Percentiles rank a stretch among this genome's conserved stretches.
Evolutionary conservation across 768 basidiomycete species (phyloP).

Genomic region (Podaxis sp.): DNA sequence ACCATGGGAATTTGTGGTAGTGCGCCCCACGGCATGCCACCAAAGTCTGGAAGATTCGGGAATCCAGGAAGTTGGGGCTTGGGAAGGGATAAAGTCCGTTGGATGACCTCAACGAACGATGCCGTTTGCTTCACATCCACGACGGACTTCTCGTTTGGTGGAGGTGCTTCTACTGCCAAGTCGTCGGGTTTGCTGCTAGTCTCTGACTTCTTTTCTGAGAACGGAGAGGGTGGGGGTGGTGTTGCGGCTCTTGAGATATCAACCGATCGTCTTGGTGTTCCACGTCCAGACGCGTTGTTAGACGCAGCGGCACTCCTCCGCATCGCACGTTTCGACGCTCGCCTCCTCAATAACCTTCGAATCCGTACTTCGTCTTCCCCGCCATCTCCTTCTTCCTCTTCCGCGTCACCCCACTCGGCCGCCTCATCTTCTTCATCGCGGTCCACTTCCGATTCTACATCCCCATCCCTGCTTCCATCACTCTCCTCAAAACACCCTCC

Average conservation of each 20-base stretch:
- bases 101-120: conserved; percentile 66
- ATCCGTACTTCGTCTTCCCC: conserved; percentile 25
- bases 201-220: not conserved
- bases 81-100: conserved; percentile 63
- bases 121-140: conserved; percentile 45
- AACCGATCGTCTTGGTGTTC: conserved; percentile 24
- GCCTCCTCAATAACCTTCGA: conserved; percentile 26
- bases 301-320: conserved; percentile 23
- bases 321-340: conserved; percentile 29
- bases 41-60: conserved; percentile 51
- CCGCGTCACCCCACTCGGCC: conserved; percentile 15
- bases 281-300: conserved; percentile 15
- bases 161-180: conserved; percentile 9
- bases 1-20: conserved; percentile 70
- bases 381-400: conserved; percentile 11
- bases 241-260: conserved; percentile 29
- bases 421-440: conserved; percentile 60
- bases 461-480: conserved; percentile 21
- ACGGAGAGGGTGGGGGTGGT: conserved; percentile 18
- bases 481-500: conserved; percentile 16
- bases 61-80: conserved; percentile 57
- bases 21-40: conserved; percentile 52
- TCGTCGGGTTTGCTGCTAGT: not conserved
- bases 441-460: conserved; percentile 58
- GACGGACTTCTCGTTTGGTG: conserved; percentile 20